Base-by-base conservation (phyloP, 495 filamentous ascomycete genomes). In the Tirmania nivea region DNA sequence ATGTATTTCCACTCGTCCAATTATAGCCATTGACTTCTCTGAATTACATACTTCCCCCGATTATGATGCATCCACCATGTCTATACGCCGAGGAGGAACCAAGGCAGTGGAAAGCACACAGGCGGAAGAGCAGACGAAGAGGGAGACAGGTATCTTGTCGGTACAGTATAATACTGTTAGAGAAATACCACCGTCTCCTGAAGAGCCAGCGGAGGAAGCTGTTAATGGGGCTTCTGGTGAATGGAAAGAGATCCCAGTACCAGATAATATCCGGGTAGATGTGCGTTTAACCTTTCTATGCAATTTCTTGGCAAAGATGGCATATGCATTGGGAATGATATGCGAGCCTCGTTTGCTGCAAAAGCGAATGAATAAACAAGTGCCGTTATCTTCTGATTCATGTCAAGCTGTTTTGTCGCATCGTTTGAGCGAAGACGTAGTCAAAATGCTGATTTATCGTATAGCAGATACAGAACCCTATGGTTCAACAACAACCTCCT, bases 101-200 rank as follows among this genome's bases (percentile, higher is more conserved):
- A 57, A 61, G 19, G 52, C 54, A 12, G 52, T 60, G n/a, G 49
- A 56, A 34, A 62, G 55, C 42, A 62, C 64, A 35, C 58, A 65
- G 47, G 58, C 62, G 19, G 59, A 65, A 36, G 59, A 59, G 45
- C 62, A 65, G 55, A 57, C 53, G 10, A 54, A 64, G 42, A 55
- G 62, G 19, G 62, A 65, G 39, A 52, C 56, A 34, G 55, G 52
- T 45, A 64, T 62, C 12, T 35, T 65, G 21, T 62, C 62, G 8
- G 62, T 59, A 17, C 42, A 64, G n/a, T 65, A 65, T 35, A 61
- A 36, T 17, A 59, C 62, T 34, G 53, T 56, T 2, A 53, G 53
- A 34, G 63, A 56, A 35, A 65, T 65, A 42, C 62, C 62, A 48
- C 35, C 51, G 36, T 65, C 62, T n/a, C 62, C 62, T 10, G 57